Evolutionary conservation across 129 eudicot genomes (phyloP), one percentile per base, ranked within the genome.

Genomic region (Lonicera japonica): DNA sequence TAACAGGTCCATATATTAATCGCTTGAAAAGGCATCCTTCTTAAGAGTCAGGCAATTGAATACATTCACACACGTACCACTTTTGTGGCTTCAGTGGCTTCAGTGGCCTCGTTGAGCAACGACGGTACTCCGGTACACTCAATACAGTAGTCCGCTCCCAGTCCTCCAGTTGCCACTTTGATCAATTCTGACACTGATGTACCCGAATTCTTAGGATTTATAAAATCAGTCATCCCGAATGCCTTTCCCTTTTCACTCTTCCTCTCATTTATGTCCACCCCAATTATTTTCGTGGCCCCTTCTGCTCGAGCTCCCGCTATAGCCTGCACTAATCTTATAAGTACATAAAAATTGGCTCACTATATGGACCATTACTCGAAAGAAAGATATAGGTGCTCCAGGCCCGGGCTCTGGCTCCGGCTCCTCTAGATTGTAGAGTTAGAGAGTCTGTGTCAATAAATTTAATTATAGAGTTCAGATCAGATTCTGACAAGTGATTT

Each of bases 161-260:
- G 29, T 13, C 79, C 79, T 17, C 69, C 79, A 3, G 79, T 66
- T 21, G 47, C 51, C 34, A 60, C 64, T 45, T 66, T 67, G 19
- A 73, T 58, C 58, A 73, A 41, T 21, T 73, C 73, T 0, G 79
- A 73, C 0, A 73, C 50, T 7, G 69, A 60, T 21, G 66, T 73
- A 12, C 48, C 64, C 15, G 71, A 58, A 0, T 60, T 20, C 18
- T 19, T 66, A 18, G 79, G 79, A 17, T 73, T 61, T 40, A 73
- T 66, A 22, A 73, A 73, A 25, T 73, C 73, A 10, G 79, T 73
- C 79, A 67, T 73, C 8, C 79, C 79, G 45, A 73, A 73, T 0
- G 23, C 59, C 40, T 55, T 48, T 41, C 69, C 79, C 14, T 51
- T 57, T 41, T 22, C 48, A 0, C 34, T 18, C 53, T 73, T 73